Evolutionary conservation across 108 stramenopile genomes (phyloP).

Genomic region (Fragilaria crotonensis): DNA sequence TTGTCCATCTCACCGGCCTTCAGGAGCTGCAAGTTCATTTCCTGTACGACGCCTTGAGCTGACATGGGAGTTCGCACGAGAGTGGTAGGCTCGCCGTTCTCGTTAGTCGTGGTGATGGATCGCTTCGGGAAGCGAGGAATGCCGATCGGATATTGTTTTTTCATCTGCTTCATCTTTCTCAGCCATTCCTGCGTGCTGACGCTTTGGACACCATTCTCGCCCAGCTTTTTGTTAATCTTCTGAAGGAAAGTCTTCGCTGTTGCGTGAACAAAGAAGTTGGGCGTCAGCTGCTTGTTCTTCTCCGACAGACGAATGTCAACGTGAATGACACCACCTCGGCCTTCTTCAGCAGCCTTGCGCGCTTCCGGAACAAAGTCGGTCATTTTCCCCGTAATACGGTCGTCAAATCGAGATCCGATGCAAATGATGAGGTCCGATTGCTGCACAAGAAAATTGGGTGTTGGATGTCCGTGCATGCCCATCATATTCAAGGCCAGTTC

Average conservation of each 20-base stretch:
- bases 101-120: constrained; percentile 30
- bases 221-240: constrained; percentile 55
- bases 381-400: constrained; percentile 83
- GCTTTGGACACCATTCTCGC: constrained; percentile 17
- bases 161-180: constrained; percentile 41
- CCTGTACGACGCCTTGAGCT: constrained; percentile 65
- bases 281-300: constrained; percentile 72
- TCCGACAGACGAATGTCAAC: constrained; percentile 78
- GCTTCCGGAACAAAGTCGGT: constrained; percentile 78
- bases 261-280: constrained; percentile 79
- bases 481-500: constrained; percentile 83
- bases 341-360: constrained; percentile 68
- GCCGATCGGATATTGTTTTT: constrained; percentile 70
- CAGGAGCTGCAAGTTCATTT: constrained; percentile 70
- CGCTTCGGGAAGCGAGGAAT: constrained; percentile 58
- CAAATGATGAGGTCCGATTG: constrained; percentile 82
- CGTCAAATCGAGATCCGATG: constrained; percentile 87
- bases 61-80: constrained; percentile 53
- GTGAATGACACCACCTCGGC: constrained; percentile 85
- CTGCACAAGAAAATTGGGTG: constrained; percentile 87
- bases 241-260: constrained; percentile 74
- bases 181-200: constrained; percentile 63
- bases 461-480: constrained; percentile 90
- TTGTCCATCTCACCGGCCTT: constrained; percentile 67
- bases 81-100: constrained; percentile 34